Evolutionary conservation across 2,329 filamentous ascomycete genomes (phyloP).

Genomic region (Alternaria rosae): DNA sequence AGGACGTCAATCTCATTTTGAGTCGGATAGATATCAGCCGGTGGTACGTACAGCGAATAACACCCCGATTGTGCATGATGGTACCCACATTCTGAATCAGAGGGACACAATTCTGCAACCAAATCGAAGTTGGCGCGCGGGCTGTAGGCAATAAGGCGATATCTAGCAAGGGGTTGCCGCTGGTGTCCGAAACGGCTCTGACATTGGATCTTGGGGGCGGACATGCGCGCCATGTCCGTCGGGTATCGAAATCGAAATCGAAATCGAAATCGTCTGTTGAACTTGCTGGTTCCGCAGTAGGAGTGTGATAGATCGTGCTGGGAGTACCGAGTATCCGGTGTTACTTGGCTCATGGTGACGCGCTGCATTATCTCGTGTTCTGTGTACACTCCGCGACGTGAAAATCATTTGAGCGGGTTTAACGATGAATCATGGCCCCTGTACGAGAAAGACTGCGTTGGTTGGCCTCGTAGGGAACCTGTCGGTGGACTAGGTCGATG

Average conservation of each 20-base stretch:
- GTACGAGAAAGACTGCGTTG: not conserved
- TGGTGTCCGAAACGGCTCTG: not conserved
- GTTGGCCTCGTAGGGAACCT: not conserved
- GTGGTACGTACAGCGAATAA: conserved; percentile 5
- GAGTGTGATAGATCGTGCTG: not conserved
- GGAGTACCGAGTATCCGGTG: not conserved
- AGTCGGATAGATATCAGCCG: conserved; percentile 6
- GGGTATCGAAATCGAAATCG: not conserved
- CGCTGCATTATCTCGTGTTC: not conserved
- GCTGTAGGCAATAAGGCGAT: not conserved
- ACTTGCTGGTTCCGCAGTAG: not conserved
- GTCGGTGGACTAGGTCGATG: not conserved
- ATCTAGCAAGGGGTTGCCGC: not conserved
- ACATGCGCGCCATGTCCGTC: not conserved
- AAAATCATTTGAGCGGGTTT: not conserved
- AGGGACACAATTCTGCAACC: not conserved
- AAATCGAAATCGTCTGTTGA: not conserved
- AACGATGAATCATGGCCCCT: not conserved
- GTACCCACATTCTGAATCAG: conserved; percentile 3
- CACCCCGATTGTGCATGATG: conserved; percentile 5
- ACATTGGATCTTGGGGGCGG: not conserved
- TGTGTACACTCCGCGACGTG: not conserved
- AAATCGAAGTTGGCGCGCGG: not conserved
- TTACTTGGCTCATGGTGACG: not conserved
- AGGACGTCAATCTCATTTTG: not conserved